These are phyloP conservation scores for Boeremia lycopersici DNA, from an alignment of 2,329 filamentous ascomycete genomes.

Conservation along the genomic window DNA sequence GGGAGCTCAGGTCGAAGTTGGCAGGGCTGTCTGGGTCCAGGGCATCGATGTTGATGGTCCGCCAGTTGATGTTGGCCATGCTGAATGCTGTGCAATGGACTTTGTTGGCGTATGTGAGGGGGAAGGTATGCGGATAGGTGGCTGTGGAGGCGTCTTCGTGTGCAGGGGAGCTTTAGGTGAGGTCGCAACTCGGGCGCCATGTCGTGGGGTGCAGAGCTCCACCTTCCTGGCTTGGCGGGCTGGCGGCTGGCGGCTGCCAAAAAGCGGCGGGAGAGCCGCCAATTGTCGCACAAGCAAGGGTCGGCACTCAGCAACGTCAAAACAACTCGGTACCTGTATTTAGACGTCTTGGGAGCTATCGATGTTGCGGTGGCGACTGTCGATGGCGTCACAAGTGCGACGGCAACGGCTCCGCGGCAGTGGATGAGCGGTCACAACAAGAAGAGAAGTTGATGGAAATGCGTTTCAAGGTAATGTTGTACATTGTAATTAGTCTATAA, in stretches of 20 bases:
- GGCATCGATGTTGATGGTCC: constrained; percentile 93
- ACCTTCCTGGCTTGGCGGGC: constrained; percentile 34
- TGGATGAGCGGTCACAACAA: constrained; percentile 20
- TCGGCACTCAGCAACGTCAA: constrained; percentile 26
- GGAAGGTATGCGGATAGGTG: constrained; percentile 10
- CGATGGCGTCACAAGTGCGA: constrained; percentile 37
- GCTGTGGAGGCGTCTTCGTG: constrained; percentile 20
- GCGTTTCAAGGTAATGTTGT: constrained; percentile 26
- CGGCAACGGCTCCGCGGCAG: constrained; percentile 17
- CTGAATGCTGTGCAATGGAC: constrained; percentile 22
- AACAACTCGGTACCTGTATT: constrained; percentile 31
- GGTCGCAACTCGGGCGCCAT: constrained; percentile 29
- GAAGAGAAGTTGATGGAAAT: constrained; percentile 8
- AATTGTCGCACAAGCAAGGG: constrained; percentile 46
- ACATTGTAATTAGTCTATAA: constrained; percentile 47
- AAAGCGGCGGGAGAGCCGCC: constrained; percentile 27
- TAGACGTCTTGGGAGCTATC: constrained; percentile 21
- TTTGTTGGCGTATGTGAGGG: constrained; percentile 6
- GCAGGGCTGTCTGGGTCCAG: constrained; percentile 85
- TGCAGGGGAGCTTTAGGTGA: constrained; percentile 29
- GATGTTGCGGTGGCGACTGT: constrained; percentile 30
- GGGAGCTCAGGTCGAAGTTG: constrained; percentile 88
- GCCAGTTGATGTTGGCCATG: constrained; percentile 66
- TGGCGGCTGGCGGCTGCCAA: constrained; percentile 30
- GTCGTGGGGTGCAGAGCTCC: constrained; percentile 40